A percentile compares a stretch with the other conserved stretches of the same genome.
Conservation (phyloP, 176 grass and related monocot species). For the Juncus inflexus region DNA sequence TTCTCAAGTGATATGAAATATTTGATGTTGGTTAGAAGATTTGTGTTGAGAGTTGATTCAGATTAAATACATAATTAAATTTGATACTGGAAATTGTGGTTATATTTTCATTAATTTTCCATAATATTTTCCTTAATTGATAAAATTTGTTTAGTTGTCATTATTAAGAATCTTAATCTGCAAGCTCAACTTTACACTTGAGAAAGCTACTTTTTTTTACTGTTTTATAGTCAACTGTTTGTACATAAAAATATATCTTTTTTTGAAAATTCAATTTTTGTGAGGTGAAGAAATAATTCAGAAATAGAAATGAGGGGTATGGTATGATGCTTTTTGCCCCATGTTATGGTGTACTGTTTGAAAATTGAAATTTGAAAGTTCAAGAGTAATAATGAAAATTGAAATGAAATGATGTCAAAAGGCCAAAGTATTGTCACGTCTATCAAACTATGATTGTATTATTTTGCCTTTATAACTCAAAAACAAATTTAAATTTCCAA, state of each 20-base stretch:
- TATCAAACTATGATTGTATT: constrained; percentile 11
- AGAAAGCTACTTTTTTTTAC: constrained; percentile 23
- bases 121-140: no score
- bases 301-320: not conserved
- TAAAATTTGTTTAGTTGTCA: no score
- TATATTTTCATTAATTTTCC: no score
- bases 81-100: no score
- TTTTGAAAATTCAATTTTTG: constrained; percentile 17
- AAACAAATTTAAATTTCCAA: constrained; percentile 32
- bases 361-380: constrained; percentile 2
- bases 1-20: no score
- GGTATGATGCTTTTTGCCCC: not conserved
- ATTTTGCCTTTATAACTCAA: constrained; percentile 13
- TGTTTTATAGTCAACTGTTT: constrained; percentile 20
- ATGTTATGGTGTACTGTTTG: constrained; percentile 15
- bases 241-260: constrained; percentile 1
- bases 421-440: constrained; percentile 28
- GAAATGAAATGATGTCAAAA: constrained; percentile 24
- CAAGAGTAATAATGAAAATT: not conserved
- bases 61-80: no score
- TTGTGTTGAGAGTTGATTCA: no score
- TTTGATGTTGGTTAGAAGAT: no score
- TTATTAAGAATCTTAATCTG: not conserved
- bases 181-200: constrained; percentile 19
- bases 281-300: constrained; percentile 20